Evolutionary conservation across 1,284 basidiomycete genomes (phyloP).

Genomic region (Ganoderma boninense): DNA sequence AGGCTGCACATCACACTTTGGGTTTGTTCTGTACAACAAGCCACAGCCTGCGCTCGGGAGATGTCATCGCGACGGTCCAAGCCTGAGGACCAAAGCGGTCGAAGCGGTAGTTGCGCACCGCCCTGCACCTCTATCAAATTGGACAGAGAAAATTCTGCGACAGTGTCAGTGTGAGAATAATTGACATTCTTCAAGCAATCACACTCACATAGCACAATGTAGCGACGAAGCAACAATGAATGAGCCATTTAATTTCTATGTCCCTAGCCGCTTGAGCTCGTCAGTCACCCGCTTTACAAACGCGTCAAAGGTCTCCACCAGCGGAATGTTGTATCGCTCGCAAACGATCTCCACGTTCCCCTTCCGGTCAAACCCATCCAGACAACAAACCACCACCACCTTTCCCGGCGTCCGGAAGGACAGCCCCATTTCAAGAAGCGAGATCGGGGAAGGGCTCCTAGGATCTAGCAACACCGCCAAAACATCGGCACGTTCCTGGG

Average conservation of each 20-base stretch:
- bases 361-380: slow-evolving; percentile 6
- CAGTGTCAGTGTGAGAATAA: no score
- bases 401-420: background rate
- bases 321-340: background rate
- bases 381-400: slow-evolving; percentile 11
- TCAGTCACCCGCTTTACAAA: background rate
- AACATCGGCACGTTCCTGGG: slow-evolving; percentile 1
- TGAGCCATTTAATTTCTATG: no score
- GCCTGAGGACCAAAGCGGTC: no score
- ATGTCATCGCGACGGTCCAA: no score
- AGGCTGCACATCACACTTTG: no score
- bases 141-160: no score
- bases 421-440: slow-evolving; percentile 13
- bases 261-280: background rate
- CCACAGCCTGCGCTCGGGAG: no score
- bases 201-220: background rate
- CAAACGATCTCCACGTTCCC: slow-evolving; percentile 15
- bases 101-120: no score
- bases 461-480: slow-evolving; percentile 10
- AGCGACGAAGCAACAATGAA: background rate
- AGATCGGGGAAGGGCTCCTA: background rate
- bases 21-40: no score
- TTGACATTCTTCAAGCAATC: no score
- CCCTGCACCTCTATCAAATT: no score
- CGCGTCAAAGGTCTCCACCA: slow-evolving; percentile 5